Base-by-base conservation (phyloP, 2,329 filamentous ascomycete species). In the Neonectria neomacrospora region DNA sequence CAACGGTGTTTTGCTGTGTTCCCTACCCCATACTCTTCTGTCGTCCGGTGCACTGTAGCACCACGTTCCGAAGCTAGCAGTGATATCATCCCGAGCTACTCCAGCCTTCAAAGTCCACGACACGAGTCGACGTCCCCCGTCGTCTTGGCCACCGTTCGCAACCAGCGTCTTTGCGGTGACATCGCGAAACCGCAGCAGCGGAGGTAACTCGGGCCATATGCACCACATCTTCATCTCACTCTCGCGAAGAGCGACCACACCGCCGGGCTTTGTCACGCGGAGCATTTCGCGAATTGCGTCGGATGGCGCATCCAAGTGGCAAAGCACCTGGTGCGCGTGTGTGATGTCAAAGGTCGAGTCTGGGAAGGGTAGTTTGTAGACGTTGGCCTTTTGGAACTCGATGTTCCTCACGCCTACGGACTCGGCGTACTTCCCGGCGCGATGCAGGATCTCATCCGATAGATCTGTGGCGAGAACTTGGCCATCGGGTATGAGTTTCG, bases 271-370 rank as follows among this genome's bases (percentile, higher is more conserved):
- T 2, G 81, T 75, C 5, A 84, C 79, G 1, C 82, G 75, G 3
- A 79, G 66, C 75, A 83, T 80, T 71, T 83, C 81, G 8, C 61
- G 57, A 39, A 82, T 62, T 1, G 80, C 79, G 2, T 69, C 57
- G 1, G 74, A 67, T 0, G 76, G 77, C 7, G 72, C 68, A 9
- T 76, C 71, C 14, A 84, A 66, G 58, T 84, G 81, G 5, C 76
- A 76, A 14, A 84, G 74, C 1, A 83, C 72, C 66, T 83, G 81
- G n/a, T 77, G 78, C 26, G 73, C 75, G 66, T 78, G 82, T 20
- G 82, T 76, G 4, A 83, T 67, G 64, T 84, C 80, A 58, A 84
- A 83, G 0, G 69, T 67, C 6, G 70, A 71, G 61, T 83, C 79
- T 0, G 73, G 50, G 23, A 79, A 83, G 0, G 79, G 74, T 0